Conservation (phyloP, 176 grass and related monocot species). For the Oropetium thomaeum region DNA sequence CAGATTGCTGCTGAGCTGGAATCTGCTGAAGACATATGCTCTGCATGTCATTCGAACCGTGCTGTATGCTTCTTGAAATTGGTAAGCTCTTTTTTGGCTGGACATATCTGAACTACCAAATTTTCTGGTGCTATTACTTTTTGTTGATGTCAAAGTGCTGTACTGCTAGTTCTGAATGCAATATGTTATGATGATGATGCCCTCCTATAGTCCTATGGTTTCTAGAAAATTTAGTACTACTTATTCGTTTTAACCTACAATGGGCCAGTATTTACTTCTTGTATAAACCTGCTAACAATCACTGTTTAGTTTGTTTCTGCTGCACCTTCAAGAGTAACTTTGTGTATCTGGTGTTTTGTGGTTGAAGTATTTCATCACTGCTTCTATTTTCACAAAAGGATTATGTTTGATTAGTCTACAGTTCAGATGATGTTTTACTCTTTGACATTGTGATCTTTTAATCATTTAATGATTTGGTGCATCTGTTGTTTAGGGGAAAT, state of each 20-base stretch:
- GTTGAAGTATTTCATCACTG: background rate
- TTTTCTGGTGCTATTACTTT: background rate
- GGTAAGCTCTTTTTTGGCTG: slow-evolving; percentile 32
- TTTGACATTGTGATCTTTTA: background rate
- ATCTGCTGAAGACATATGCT: slow-evolving; percentile 63
- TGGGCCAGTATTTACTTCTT: background rate
- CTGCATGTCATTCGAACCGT: slow-evolving; percentile 79
- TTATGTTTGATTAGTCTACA: background rate
- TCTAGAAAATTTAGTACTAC: background rate
- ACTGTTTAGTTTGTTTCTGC: background rate
- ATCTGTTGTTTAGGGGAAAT: slow-evolving; percentile 55
- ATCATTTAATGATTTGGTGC: slow-evolving; percentile 5
- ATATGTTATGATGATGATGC: background rate
- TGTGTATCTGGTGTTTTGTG: background rate
- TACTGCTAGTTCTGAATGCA: background rate
- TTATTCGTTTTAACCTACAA: background rate
- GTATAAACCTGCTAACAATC: background rate
- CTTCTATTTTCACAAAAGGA: background rate
- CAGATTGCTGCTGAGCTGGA: slow-evolving; percentile 78
- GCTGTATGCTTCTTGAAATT: slow-evolving; percentile 89
- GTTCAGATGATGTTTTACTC: background rate
- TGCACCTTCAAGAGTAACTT: background rate
- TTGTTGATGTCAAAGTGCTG: slow-evolving; percentile 12
- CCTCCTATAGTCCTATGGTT: background rate
- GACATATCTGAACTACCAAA: background rate